Evolutionary conservation across 208 protist species (phyloP).

Genomic region (Leishmania gerbilli): DNA sequence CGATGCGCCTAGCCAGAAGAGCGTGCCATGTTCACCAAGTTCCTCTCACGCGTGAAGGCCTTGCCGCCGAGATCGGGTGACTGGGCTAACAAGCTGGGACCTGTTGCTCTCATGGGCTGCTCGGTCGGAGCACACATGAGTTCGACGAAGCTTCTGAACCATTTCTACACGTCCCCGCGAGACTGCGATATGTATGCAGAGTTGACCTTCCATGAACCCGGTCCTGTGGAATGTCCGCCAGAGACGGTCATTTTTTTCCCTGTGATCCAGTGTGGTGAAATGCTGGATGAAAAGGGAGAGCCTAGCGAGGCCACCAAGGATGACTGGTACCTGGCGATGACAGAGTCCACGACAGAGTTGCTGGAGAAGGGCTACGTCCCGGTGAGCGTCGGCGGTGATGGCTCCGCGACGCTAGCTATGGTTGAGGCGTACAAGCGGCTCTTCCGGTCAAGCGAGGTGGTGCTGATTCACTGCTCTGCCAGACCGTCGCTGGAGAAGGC

Average conservation of each 20-base stretch:
- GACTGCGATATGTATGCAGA: slow-evolving; percentile 86
- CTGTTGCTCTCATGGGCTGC: slow-evolving; percentile 74
- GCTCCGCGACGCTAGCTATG: slow-evolving; percentile 71
- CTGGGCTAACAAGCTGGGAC: slow-evolving; percentile 72
- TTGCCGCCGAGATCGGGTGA: slow-evolving; percentile 63
- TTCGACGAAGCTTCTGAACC: slow-evolving; percentile 39
- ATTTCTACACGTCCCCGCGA: slow-evolving; percentile 54
- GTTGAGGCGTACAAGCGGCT: slow-evolving; percentile 84
- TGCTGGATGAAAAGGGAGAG: slow-evolving; percentile 34
- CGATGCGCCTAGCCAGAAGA: neutral
- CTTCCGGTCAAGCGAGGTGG: slow-evolving; percentile 71
- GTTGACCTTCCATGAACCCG: slow-evolving; percentile 69
- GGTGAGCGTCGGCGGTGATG: slow-evolving; percentile 71
- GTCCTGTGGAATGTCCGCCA: slow-evolving; percentile 76
- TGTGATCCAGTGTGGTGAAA: slow-evolving; percentile 69
- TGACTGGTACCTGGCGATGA: slow-evolving; percentile 67
- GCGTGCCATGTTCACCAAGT: slow-evolving; percentile 72
- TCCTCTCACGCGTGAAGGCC: slow-evolving; percentile 53
- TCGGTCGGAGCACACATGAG: slow-evolving; percentile 39
- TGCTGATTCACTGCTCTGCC: slow-evolving; percentile 80
- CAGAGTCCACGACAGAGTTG: slow-evolving; percentile 65
- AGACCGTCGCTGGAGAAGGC: slow-evolving; percentile 34
- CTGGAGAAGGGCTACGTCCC: slow-evolving; percentile 86
- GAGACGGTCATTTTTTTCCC: slow-evolving; percentile 81
- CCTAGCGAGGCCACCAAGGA: slow-evolving; percentile 26